These are phyloP conservation scores for Hygrophorus pudorinus DNA, from an alignment of 768 basidiomycete species.

Conservation along the genomic window DNA sequence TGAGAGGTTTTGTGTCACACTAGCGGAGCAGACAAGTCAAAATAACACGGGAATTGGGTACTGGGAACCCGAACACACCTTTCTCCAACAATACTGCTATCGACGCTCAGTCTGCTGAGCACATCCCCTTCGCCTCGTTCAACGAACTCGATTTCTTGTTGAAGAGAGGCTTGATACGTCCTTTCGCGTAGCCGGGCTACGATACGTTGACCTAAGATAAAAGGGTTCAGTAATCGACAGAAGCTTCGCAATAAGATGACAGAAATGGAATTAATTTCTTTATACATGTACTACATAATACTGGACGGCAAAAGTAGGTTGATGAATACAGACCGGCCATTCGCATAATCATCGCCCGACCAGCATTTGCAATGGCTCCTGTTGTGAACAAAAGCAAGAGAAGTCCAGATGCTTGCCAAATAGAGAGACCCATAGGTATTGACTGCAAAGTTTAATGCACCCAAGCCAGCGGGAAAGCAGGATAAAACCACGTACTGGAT, in stretches of 20 bases:
- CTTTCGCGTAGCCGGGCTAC: conserved; percentile 78
- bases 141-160: conserved; percentile 88
- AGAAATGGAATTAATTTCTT: neutral
- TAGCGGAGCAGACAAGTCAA: conserved; percentile 16
- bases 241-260: too few relatives aligned
- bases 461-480: neutral
- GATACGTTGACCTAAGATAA: conserved; percentile 64
- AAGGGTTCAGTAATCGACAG: too few relatives aligned
- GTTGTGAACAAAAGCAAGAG: conserved; percentile 71
- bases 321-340: conserved; percentile 48
- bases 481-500: conserved; percentile 44
- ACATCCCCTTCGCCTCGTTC: conserved; percentile 93
- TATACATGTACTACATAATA: neutral
- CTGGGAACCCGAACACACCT: conserved; percentile 36
- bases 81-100: conserved; percentile 90
- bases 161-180: conserved; percentile 75
- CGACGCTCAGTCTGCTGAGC: conserved; percentile 80
- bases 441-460: conserved; percentile 28
- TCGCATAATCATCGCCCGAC: conserved; percentile 77
- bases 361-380: conserved; percentile 83
- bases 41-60: neutral
- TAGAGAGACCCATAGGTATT: conserved; percentile 72
- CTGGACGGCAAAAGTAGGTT: neutral
- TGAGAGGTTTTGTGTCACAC: conserved; percentile 71
- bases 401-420: conserved; percentile 68